Evolutionary conservation across 1,139 yeast genomes (phyloP).

Genomic region (Saccharomyces uvarum): DNA sequence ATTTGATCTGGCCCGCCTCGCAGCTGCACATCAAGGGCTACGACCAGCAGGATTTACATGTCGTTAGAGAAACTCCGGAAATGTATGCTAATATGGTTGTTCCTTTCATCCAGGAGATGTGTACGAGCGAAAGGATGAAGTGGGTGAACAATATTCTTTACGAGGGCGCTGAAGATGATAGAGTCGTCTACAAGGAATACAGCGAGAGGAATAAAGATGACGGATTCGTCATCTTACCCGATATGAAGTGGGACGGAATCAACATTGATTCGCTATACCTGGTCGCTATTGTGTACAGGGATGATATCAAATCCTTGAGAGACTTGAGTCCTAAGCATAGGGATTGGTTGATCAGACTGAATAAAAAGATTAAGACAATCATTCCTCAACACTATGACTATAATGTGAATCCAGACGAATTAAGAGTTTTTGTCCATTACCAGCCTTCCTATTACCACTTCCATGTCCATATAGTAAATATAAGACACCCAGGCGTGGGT

Average conservation of each 20-base stretch:
- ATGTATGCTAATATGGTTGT: constrained; percentile 52
- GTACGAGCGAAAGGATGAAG: constrained; percentile 60
- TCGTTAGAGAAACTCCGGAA: constrained; percentile 75
- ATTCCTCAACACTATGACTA: constrained; percentile 43
- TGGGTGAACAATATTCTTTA: constrained; percentile 87
- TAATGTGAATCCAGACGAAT: constrained; percentile 34
- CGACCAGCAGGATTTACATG: constrained; percentile 47
- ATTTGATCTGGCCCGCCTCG: constrained; percentile 84
- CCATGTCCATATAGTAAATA: constrained; percentile 84
- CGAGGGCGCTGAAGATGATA: constrained; percentile 78
- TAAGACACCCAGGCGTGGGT: constrained; percentile 65
- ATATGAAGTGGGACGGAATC: constrained; percentile 89
- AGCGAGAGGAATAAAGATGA: constrained; percentile 35
- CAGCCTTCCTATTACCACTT: constrained; percentile 96
- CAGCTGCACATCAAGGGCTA: constrained; percentile 75
- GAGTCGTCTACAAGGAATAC: constrained; percentile 39
- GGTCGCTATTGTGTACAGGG: constrained; percentile 67
- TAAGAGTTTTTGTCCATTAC: constrained; percentile 76
- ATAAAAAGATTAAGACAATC: constrained; percentile 39
- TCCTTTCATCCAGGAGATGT: constrained; percentile 73
- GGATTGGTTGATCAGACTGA: constrained; percentile 46
- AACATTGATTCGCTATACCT: constrained; percentile 65
- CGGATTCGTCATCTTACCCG: constrained; percentile 63
- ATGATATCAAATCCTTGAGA: constrained; percentile 66
- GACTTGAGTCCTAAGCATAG: constrained; percentile 59